Evolutionary conservation across 139 green algal genomes (phyloP), one percentile per base, ranked within the genome.

Genomic region (Chlamydomonas sphaeroides): DNA sequence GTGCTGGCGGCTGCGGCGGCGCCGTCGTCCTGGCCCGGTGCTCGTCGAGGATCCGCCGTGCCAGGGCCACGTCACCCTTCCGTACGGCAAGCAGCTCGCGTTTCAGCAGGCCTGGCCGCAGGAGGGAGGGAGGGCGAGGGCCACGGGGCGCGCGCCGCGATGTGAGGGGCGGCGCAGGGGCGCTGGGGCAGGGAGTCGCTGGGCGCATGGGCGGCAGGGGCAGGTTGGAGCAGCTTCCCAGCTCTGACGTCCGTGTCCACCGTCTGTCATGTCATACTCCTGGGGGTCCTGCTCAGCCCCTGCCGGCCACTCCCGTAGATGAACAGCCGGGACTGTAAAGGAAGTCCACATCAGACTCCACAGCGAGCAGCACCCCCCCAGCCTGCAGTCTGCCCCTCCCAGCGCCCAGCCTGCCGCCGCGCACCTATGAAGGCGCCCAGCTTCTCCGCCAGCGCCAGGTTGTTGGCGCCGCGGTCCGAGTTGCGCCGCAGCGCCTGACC

Each of bases 361-460:
- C 14, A 10, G 23, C 61, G 6, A 20, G 7, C 61, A 41, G 28
- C 28, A 38, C 61, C 30, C 61, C 61, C 7, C 30, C 61, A 28
- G 14, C n/a, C 30, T 28, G n/a, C n/a, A n/a, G n/a, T n/a, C n/a
- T n/a, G n/a, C n/a, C n/a, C n/a, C n/a, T n/a, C n/a, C n/a, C n/a
- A 38, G 15, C 35, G 11, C 14, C 35, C 21, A 28, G 17, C 68
- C 3, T 3, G 41, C 45, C 3, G 1, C 35, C 38, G 20, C 75
- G 11, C 62, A 82, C 75, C 42, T 0, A 82, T 53, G 63, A 73
- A 82, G 15, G 20, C 3, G 41, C 73, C 42, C 41, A 82, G 75
- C 75, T 82, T 82, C 42, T 72, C 75, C 32, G 75, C 75, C n/a
- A 82, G 62, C 11, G 61, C 75, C 62, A 82, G 11, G 62, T 82